A percentile compares a stretch with the other conserved stretches of the same genome.
These are phyloP conservation scores for Toxicodendron radicans DNA, from an alignment of 345 rosid species.

Conservation along the genomic window DNA sequence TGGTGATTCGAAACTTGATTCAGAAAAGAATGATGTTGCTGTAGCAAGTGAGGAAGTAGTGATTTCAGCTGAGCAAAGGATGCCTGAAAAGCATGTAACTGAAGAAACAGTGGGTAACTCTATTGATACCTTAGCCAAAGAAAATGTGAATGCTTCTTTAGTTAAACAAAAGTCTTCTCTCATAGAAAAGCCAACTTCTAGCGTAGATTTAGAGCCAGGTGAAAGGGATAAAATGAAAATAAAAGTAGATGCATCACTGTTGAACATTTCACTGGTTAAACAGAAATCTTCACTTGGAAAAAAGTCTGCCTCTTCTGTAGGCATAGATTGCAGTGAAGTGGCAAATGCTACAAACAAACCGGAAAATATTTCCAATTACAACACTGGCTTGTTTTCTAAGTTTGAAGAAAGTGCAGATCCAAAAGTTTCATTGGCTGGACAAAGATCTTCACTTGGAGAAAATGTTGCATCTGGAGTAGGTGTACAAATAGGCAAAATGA, in stretches of 20 bases:
- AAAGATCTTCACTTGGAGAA: conserved; percentile 21
- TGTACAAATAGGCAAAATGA: background rate
- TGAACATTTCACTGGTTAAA: background rate
- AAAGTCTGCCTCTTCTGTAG: background rate
- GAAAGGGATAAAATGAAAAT: conserved; percentile 5
- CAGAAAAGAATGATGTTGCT: conserved; percentile 24
- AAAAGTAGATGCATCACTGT: conserved; percentile 13
- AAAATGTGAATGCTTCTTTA: conserved; percentile 10
- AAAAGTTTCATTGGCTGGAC: conserved; percentile 19
- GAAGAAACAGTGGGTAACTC: conserved; percentile 22
- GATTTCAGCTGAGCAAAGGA: conserved; percentile 19
- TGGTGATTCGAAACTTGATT: conserved; percentile 31
- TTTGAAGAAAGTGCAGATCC: conserved; percentile 23
- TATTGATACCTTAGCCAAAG: conserved; percentile 26
- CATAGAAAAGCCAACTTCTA: conserved; percentile 5
- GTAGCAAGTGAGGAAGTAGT: conserved; percentile 10
- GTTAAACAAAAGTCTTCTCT: conserved; percentile 12
- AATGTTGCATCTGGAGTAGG: conserved; percentile 18
- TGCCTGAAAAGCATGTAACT: conserved; percentile 17
- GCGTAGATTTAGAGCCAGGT: background rate
- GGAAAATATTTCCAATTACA: conserved; percentile 18
- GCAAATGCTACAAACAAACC: conserved; percentile 3
- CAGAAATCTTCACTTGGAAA: conserved; percentile 1
- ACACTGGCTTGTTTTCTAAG: background rate
- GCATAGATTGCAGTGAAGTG: background rate